These are phyloP conservation scores for Aspergillus panamensis DNA, from an alignment of 495 filamentous ascomycete genomes.

Conservation along the genomic window DNA sequence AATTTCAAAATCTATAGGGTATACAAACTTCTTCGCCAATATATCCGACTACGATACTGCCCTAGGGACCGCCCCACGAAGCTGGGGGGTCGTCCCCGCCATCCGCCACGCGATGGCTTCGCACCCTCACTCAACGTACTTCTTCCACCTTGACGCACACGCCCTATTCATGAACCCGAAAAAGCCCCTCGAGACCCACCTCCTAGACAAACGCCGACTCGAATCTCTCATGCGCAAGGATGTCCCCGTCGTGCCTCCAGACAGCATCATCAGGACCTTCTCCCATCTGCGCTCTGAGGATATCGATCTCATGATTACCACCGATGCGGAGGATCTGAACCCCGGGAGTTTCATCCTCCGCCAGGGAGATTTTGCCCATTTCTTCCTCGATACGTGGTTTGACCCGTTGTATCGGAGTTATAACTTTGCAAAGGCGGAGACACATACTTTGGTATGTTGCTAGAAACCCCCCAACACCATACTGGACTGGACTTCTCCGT, in stretches of 20 bases:
- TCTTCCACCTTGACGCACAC: slow-evolving; percentile 82
- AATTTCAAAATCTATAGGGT: slow-evolving; percentile 53
- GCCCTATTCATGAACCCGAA: slow-evolving; percentile 87
- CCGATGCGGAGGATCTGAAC: slow-evolving; percentile 78
- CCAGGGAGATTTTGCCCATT: slow-evolving; percentile 85
- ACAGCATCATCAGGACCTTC: slow-evolving; percentile 96
- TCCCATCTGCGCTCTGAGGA: slow-evolving; percentile 69
- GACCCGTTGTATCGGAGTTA: slow-evolving; percentile 90
- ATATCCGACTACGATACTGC: slow-evolving; percentile 62
- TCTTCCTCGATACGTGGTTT: slow-evolving; percentile 94
- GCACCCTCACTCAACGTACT: slow-evolving; percentile 67
- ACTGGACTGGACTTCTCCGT: background rate
- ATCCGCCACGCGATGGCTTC: slow-evolving; percentile 83
- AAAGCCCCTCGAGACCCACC: slow-evolving; percentile 62
- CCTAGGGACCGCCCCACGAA: slow-evolving; percentile 59
- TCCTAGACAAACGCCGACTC: slow-evolving; percentile 63
- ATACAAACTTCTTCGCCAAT: slow-evolving; percentile 78
- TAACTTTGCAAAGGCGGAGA: slow-evolving; percentile 93
- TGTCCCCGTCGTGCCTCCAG: slow-evolving; percentile 83
- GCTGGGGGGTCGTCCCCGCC: slow-evolving; percentile 83
- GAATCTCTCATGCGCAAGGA: slow-evolving; percentile 82
- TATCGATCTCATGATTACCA: slow-evolving; percentile 79
- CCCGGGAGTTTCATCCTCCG: slow-evolving; percentile 74
- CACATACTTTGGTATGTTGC: slow-evolving; percentile 77
- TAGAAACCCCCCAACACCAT: background rate